A percentile compares a stretch with the other conserved stretches of the same genome.
phyloP scores from a whole-genome alignment of 331 rosid genomes.

The Quercus phellos region DNA sequence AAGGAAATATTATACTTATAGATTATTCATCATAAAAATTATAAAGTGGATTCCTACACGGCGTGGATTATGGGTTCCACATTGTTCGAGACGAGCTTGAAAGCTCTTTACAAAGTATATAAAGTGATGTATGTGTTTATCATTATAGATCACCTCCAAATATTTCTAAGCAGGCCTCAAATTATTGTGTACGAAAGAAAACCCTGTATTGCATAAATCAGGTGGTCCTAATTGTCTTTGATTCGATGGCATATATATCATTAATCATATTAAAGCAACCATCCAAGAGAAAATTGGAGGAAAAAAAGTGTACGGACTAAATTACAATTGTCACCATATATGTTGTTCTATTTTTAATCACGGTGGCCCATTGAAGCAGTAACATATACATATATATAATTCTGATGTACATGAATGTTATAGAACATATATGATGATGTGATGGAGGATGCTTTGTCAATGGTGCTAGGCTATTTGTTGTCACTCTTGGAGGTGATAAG shows the following conservation, averaged over 20 bases:
- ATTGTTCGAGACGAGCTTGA: constrained; percentile 19
- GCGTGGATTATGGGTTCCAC: constrained; percentile 38
- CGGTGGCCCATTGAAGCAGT: constrained; percentile 43
- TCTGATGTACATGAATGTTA: constrained; percentile 1
- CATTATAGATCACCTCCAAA: constrained; percentile 9
- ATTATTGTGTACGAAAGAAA: not conserved
- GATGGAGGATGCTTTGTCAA: not conserved
- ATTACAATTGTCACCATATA: constrained; percentile 29
- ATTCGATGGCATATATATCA: constrained; percentile 15
- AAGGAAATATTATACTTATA: not conserved
- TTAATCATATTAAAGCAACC: constrained; percentile 31
- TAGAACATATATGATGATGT: constrained; percentile 1
- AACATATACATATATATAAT: not conserved
- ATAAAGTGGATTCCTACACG: constrained; percentile 24
- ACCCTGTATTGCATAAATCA: constrained; percentile 23
- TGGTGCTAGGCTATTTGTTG: not conserved
- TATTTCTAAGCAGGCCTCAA: constrained; percentile 14
- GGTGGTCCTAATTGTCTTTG: constrained; percentile 33
- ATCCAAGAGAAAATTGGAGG: constrained; percentile 32
- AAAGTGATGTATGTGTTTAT: constrained; percentile 20
- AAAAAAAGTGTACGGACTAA: constrained; percentile 24
- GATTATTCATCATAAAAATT: constrained; percentile 4
- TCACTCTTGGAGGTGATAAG: constrained; percentile 29
- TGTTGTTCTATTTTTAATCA: constrained; percentile 22
- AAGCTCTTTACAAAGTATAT: constrained; percentile 20